Percentiles rank a stretch among this genome's conserved stretches.
Evolutionary conservation across 441 rosid genomes (phyloP).

Genomic region (Heliophila coronopifolia): DNA sequence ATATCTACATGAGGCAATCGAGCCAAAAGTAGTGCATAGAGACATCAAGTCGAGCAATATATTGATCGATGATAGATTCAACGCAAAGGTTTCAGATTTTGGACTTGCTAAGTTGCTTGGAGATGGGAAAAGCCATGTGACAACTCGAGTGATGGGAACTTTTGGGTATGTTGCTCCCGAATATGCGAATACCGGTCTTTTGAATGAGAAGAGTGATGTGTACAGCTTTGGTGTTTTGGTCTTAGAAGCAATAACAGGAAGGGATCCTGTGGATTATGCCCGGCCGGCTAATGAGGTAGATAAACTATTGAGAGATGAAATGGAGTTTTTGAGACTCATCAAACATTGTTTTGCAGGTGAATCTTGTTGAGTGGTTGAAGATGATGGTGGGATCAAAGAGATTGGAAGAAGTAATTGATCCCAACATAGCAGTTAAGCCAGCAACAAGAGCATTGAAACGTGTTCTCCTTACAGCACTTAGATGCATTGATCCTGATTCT

Average conservation of each 20-base stretch:
- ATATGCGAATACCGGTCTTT: conserved; percentile 87
- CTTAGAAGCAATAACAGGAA: conserved; percentile 80
- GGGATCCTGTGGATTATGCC: conserved; percentile 94
- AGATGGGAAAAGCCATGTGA: conserved; percentile 91
- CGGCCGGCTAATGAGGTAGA: conserved; percentile 76
- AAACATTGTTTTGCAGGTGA: conserved; percentile 46
- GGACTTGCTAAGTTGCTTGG: conserved; percentile 95
- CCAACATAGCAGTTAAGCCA: conserved; percentile 70
- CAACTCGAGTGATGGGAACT: conserved; percentile 98
- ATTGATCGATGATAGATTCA: conserved; percentile 80
- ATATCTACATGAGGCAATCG: conserved; percentile 78
- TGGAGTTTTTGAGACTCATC: not conserved
- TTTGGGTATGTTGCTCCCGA: conserved; percentile 96
- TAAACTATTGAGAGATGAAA: not conserved
- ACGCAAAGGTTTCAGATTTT: conserved; percentile 91
- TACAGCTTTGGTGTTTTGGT: conserved; percentile 91
- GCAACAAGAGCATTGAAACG: conserved; percentile 76
- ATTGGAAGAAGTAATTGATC: conserved; percentile 88
- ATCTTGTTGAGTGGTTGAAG: conserved; percentile 93
- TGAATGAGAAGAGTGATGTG: conserved; percentile 95
- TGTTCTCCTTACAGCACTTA: conserved; percentile 77
- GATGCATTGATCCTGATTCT: conserved; percentile 92
- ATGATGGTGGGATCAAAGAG: conserved; percentile 86
- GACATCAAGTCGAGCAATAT: conserved; percentile 95
- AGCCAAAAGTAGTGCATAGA: conserved; percentile 96